Evolutionary conservation across 2,329 filamentous ascomycete species (phyloP).

Genomic region (Immersiporthe knoxdaviesiana): DNA sequence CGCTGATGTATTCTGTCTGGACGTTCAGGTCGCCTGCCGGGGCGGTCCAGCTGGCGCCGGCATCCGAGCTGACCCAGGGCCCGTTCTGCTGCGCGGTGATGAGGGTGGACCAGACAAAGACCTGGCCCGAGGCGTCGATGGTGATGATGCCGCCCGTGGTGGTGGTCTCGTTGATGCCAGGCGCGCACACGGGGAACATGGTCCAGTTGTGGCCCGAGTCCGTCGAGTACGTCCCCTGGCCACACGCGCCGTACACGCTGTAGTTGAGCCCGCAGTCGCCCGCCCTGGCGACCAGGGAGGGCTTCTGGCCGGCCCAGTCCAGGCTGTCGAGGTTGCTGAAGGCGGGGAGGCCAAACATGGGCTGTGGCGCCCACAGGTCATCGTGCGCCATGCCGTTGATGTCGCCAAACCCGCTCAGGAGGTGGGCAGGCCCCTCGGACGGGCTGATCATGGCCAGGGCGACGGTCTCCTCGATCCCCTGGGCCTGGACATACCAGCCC

Average conservation of each 20-base stretch:
- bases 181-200: slow-evolving; percentile 18
- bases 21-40: slow-evolving; percentile 10
- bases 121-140: slow-evolving; percentile 10
- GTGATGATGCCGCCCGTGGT: slow-evolving; percentile 11
- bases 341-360: slow-evolving; percentile 17
- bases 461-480: slow-evolving; percentile 20
- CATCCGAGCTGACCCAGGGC: slow-evolving; percentile 14
- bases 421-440: slow-evolving; percentile 7
- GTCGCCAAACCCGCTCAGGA: slow-evolving; percentile 20
- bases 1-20: slow-evolving; percentile 10
- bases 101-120: slow-evolving; percentile 21
- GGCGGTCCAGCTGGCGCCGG: slow-evolving; percentile 8
- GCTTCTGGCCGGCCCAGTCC: slow-evolving; percentile 21
- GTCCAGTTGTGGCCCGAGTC: slow-evolving; percentile 19
- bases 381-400: slow-evolving; percentile 24
- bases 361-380: slow-evolving; percentile 15
- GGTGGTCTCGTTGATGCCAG: slow-evolving; percentile 7
- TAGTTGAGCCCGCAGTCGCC: slow-evolving; percentile 21
- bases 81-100: neutral
- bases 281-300: slow-evolving; percentile 5
- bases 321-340: slow-evolving; percentile 22
- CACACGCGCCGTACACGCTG: slow-evolving; percentile 9
- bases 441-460: slow-evolving; percentile 20
- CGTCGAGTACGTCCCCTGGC: slow-evolving; percentile 13
- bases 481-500: slow-evolving; percentile 18